phyloP scores from a whole-genome alignment of 164 flowering plant genomes.

The Umbellularia californica region DNA sequence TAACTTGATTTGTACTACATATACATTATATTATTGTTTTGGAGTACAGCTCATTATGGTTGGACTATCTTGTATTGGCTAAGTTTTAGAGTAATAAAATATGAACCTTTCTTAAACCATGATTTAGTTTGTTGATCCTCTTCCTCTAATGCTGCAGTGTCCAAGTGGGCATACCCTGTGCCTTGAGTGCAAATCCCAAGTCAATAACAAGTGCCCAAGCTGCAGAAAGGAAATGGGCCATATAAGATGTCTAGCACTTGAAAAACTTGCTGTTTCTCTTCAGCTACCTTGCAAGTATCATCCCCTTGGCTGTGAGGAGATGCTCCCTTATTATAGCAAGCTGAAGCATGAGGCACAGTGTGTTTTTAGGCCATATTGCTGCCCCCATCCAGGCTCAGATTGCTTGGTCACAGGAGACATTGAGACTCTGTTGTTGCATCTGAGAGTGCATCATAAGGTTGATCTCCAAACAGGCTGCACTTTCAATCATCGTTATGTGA shows the following conservation, averaged over 20 bases:
- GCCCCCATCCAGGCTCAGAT: slow-evolving; percentile 26
- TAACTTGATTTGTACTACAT: no score
- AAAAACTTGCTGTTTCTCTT: slow-evolving; percentile 23
- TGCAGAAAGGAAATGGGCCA: slow-evolving; percentile 30
- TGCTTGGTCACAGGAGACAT: slow-evolving; percentile 22
- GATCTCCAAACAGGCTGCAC: slow-evolving; percentile 25
- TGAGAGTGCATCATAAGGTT: slow-evolving; percentile 24
- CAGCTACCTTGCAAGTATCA: slow-evolving; percentile 21
- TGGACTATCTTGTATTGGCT: background rate
- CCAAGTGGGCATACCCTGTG: slow-evolving; percentile 30
- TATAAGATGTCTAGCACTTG: slow-evolving; percentile 26
- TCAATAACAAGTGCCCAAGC: slow-evolving; percentile 25
- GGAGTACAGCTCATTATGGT: no score
- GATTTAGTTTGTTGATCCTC: background rate
- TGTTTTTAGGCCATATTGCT: slow-evolving; percentile 25
- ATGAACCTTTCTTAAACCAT: background rate
- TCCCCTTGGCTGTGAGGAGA: slow-evolving; percentile 22
- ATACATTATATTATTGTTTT: no score
- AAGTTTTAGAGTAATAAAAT: no score
- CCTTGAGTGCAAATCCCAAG: slow-evolving; percentile 22
- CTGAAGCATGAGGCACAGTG: slow-evolving; percentile 24
- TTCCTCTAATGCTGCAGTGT: slow-evolving; percentile 19
- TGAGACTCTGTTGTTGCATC: slow-evolving; percentile 19
- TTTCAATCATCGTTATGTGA: slow-evolving; percentile 30
- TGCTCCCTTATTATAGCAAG: slow-evolving; percentile 26